A percentile compares a stretch with the other conserved stretches of the same genome.
These are phyloP conservation scores for Colletotrichum higginsianum DNA, from an alignment of 2,329 filamentous ascomycete genomes.

Conservation along the genomic window DNA sequence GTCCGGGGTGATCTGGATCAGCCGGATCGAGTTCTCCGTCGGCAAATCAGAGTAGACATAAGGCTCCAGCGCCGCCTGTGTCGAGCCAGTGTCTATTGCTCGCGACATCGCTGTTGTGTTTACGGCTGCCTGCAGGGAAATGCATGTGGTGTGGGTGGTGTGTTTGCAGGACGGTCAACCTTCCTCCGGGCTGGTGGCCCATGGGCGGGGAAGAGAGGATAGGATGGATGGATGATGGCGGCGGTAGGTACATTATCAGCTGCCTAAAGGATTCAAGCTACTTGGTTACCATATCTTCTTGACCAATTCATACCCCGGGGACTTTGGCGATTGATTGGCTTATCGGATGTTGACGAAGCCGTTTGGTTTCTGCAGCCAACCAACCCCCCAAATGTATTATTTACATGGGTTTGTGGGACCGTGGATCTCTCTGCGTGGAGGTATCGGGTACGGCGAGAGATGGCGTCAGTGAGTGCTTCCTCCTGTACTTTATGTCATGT, in stretches of 20 bases:
- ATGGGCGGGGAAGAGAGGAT: not conserved
- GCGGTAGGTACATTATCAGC: not conserved
- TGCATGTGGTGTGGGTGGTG: not conserved
- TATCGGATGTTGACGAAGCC: not conserved
- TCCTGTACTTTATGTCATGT: too few relatives aligned
- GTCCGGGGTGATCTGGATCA: constrained; percentile 13
- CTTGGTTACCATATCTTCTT: not conserved
- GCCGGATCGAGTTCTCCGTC: constrained; percentile 6
- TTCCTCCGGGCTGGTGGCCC: not conserved
- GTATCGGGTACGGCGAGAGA: too few relatives aligned
- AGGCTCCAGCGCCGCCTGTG: not conserved
- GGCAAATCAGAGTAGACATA: constrained; percentile 12
- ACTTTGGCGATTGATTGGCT: not conserved
- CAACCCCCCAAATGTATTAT: too few relatives aligned
- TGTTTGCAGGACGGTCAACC: not conserved
- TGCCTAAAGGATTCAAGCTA: not conserved
- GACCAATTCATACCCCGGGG: not conserved
- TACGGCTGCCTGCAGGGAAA: not conserved
- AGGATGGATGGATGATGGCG: not conserved
- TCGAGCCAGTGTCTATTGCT: too few relatives aligned
- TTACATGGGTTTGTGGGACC: not conserved
- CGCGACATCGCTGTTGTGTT: not conserved
- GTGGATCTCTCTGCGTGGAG: not conserved
- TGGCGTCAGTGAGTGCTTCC: too few relatives aligned
- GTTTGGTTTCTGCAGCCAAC: too few relatives aligned